Conservation (phyloP, 202 grass and related monocot species). For the Carex arenaria region DNA sequence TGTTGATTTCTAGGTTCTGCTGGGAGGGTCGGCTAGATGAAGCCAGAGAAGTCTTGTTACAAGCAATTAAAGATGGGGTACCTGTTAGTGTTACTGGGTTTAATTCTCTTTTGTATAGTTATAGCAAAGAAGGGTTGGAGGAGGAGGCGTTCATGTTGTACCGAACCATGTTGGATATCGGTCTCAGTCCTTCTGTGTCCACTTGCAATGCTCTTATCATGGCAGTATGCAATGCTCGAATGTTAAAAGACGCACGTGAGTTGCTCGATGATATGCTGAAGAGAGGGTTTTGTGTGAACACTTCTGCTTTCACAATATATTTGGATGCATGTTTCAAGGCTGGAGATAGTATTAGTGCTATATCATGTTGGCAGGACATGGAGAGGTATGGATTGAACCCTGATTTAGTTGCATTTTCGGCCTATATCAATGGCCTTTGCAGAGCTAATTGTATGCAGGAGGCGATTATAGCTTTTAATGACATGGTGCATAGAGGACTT, state of each 20-base stretch:
- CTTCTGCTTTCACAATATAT: constrained; percentile 71
- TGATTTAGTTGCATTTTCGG: constrained; percentile 81
- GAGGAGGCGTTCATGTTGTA: constrained; percentile 67
- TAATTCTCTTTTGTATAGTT: constrained; percentile 57
- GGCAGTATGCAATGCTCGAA: constrained; percentile 58
- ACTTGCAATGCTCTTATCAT: constrained; percentile 80
- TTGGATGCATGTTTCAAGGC: constrained; percentile 69
- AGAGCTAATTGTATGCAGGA: constrained; percentile 52
- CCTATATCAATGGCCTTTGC: constrained; percentile 75
- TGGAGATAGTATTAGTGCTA: constrained; percentile 38
- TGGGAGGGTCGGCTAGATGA: constrained; percentile 63
- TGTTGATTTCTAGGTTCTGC: constrained; percentile 61
- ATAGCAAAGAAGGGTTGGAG: constrained; percentile 68
- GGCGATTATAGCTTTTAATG: constrained; percentile 49
- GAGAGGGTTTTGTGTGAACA: constrained; percentile 53
- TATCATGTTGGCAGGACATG: constrained; percentile 80
- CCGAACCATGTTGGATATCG: constrained; percentile 40
- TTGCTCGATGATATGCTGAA: constrained; percentile 67
- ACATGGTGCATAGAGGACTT: constrained; percentile 67
- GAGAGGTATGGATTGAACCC: constrained; percentile 36
- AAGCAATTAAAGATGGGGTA: constrained; percentile 39
- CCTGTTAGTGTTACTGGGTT: constrained; percentile 54
- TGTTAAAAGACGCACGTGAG: constrained; percentile 37
- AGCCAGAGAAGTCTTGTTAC: constrained; percentile 39
- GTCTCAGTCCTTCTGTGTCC: constrained; percentile 45